Conservation (phyloP, 208 protist genomes). For the Borovskyia barvae region DNA sequence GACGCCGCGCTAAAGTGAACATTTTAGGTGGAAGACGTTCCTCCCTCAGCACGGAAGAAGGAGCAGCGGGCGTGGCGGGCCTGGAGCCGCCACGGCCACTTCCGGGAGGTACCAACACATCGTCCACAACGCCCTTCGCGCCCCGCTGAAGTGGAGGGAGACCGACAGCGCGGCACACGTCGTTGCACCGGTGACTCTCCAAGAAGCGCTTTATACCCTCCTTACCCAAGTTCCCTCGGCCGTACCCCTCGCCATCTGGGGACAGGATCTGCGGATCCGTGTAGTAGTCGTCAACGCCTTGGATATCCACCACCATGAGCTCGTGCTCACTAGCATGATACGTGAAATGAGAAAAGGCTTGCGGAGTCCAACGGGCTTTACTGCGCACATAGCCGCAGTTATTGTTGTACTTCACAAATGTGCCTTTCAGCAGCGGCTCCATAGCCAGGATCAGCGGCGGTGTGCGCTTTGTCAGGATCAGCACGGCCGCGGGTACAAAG, state of each 20-base stretch:
- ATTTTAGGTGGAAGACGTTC: constrained; percentile 50
- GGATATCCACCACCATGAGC: constrained; percentile 87
- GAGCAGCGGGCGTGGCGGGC: constrained; percentile 3
- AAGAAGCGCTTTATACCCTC: constrained; percentile 79
- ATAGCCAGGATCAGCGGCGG: constrained; percentile 71
- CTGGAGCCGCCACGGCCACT: constrained; percentile 3
- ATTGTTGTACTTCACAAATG: constrained; percentile 92
- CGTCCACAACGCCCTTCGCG: constrained; percentile 4
- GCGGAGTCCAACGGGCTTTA: constrained; percentile 76
- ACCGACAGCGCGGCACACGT: constrained; percentile 61
- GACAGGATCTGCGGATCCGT: constrained; percentile 92
- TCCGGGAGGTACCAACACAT: constrained; percentile 1
- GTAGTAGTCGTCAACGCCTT: constrained; percentile 88
- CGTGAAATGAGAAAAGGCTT: constrained; percentile 93
- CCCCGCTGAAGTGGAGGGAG: constrained; percentile 43
- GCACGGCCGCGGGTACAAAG: constrained; percentile 74
- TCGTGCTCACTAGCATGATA: constrained; percentile 60
- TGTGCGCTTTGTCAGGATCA: constrained; percentile 53
- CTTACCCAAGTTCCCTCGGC: constrained; percentile 74
- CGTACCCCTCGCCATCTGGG: constrained; percentile 71
- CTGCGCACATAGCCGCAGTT: constrained; percentile 82
- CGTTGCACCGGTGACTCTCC: constrained; percentile 79
- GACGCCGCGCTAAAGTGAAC: constrained; percentile 12
- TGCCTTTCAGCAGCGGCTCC: constrained; percentile 73
- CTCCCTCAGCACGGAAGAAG: constrained; percentile 13